Base-by-base conservation (phyloP, 2,329 filamentous ascomycete genomes). In the Zasmidium cellare region DNA sequence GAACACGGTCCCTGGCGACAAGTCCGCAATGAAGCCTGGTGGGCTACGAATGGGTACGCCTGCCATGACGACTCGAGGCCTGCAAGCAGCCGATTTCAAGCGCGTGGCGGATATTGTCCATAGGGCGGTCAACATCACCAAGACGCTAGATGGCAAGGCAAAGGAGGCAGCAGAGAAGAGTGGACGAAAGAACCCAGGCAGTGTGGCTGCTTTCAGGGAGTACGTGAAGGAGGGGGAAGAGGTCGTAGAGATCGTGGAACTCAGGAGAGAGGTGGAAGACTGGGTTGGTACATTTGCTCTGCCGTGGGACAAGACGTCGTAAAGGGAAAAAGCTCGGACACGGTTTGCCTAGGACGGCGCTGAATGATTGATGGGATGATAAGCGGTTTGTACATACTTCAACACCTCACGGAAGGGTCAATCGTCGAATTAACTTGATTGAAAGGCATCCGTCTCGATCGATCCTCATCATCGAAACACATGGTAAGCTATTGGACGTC, bases 31-130 rank as follows among this genome's bases (percentile, higher is more conserved):
- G 71, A 91, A 93, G 64, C 94, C 94, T 14, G 93, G 93, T 65
- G 94, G 94, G 63, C 83, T 99, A 64, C 88, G 94, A 65, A 92
- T 99, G 78, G 94, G 94, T 56, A 94, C 93, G 0, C 94, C 94
- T 0, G 94, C 94, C 67, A 99, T 99, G 94, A 97, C 94, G 20
- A 96, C 91, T 18, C 87, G 94, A 60, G 94, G 93, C n/a, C 93
- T 99, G 75, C 84, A 83, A 66, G 87, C 92, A 69, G 86, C 88
- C 55, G 94, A 99, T 77, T 99, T 97, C 77, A 85, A 85, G 55
- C 85, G 90, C 16, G 90, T 96, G 14, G 91, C 90, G 14, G 89
- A 91, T 70, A 90, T 96, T 63, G 90, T 96, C 53, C 90, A 93
- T 76, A 86, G 90, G 49, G 88, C 89, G 9, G 91, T 96, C 48